These are phyloP conservation scores for Zizania palustris DNA, from an alignment of 202 grass and related monocot species.

Conservation along the genomic window DNA sequence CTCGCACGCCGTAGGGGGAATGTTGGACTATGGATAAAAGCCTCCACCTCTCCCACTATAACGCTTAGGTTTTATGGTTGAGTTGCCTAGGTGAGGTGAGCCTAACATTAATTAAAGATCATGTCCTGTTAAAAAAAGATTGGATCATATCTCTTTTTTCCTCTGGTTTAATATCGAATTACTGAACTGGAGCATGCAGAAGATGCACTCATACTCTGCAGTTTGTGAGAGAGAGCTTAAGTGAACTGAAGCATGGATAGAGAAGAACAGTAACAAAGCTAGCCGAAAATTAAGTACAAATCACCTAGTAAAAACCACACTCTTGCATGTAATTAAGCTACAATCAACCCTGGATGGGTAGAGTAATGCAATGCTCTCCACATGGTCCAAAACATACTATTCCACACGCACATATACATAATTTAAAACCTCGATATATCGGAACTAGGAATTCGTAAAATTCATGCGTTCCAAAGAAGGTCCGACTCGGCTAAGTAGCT, in stretches of 20 bases:
- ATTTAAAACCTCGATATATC: not conserved
- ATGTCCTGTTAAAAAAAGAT: too few species aligned
- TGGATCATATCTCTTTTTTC: too few species aligned
- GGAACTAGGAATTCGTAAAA: not conserved
- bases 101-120: too few species aligned
- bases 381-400: constrained; percentile 13
- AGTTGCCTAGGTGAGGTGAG: too few species aligned
- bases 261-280: not conserved
- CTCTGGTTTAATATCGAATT: too few species aligned
- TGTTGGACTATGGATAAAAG: too few species aligned
- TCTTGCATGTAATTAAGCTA: not conserved
- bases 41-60: too few species aligned
- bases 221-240: not conserved
- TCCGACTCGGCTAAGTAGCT: too few species aligned
- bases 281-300: not conserved
- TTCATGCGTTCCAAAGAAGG: not conserved
- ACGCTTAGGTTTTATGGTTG: too few species aligned
- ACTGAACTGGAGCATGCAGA: not conserved
- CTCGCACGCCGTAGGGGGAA: too few species aligned
- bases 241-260: not conserved
- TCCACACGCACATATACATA: constrained; percentile 11
- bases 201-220: not conserved
- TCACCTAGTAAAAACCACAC: not conserved
- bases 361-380: not conserved
- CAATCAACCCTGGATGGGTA: not conserved